Conservation (phyloP, 2,329 filamentous ascomycete species). For the Fusarium brevicatenulatum region DNA sequence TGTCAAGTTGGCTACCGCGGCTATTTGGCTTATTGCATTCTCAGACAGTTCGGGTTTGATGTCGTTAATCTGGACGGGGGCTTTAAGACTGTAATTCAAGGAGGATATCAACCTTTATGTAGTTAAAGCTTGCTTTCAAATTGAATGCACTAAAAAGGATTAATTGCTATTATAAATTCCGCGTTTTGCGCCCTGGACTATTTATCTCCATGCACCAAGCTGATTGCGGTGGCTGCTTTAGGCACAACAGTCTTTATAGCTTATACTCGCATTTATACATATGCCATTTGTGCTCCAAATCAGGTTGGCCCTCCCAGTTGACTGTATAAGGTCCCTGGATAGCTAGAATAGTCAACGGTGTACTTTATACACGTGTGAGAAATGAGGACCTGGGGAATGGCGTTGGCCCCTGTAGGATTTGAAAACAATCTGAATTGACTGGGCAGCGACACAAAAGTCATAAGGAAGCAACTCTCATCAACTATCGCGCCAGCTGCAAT, state of each 20-base stretch:
- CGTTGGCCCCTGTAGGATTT: neutral
- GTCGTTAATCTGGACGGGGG: neutral
- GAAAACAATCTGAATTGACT: neutral
- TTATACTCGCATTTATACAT: neutral
- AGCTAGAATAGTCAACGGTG: neutral
- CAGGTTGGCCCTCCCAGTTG: neutral
- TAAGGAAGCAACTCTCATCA: neutral
- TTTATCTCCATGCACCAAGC: neutral
- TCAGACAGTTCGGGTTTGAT: neutral
- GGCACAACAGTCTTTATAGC: too few relatives aligned
- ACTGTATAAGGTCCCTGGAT: neutral
- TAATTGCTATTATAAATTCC: neutral
- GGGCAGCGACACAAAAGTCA: neutral
- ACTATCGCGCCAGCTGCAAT: neutral
- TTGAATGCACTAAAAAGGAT: accelerated
- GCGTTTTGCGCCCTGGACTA: neutral
- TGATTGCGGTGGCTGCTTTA: neutral
- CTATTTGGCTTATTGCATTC: neutral
- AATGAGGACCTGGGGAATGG: too few relatives aligned
- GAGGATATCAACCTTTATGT: neutral
- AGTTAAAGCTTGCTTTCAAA: neutral
- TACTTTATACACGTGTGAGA: neutral
- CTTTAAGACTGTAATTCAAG: neutral
- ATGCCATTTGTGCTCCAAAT: neutral
- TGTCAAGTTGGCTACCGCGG: neutral